Conservation (phyloP, 2,329 filamentous ascomycete genomes). For the Colletotrichum australisinense region DNA sequence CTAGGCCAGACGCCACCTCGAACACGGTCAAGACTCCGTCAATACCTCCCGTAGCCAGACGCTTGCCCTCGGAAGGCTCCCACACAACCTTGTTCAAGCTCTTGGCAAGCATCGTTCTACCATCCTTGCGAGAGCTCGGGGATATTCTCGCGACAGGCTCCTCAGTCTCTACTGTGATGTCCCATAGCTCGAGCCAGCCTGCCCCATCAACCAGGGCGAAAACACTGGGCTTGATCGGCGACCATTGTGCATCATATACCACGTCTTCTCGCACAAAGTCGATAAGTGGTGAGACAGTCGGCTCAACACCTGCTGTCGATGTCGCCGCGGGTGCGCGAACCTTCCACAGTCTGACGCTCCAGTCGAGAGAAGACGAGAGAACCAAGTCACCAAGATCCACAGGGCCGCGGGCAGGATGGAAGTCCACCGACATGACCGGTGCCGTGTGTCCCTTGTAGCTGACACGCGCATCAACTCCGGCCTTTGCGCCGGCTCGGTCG, state of each 20-base stretch:
- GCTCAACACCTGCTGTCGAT: constrained; percentile 67
- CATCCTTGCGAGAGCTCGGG: constrained; percentile 74
- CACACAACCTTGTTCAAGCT: constrained; percentile 95
- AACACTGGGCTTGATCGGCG: constrained; percentile 90
- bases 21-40: constrained; percentile 93
- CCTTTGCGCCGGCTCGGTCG: constrained; percentile 96
- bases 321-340: constrained; percentile 83
- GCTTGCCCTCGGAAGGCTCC: constrained; percentile 89
- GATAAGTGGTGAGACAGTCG: constrained; percentile 77
- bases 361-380: constrained; percentile 92
- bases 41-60: constrained; percentile 89
- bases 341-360: constrained; percentile 98
- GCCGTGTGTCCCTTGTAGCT: constrained; percentile 91
- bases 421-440: constrained; percentile 95
- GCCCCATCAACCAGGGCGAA: constrained; percentile 96
- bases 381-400: constrained; percentile 95
- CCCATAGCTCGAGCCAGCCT: constrained; percentile 94
- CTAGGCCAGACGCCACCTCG: constrained; percentile 85
- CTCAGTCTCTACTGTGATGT: constrained; percentile 91
- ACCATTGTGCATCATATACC: constrained; percentile 97
- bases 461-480: constrained; percentile 89
- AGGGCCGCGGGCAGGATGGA: constrained; percentile 91
- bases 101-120: constrained; percentile 78
- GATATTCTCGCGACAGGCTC: constrained; percentile 86
- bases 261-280: constrained; percentile 95